Percentiles rank a stretch among this genome's conserved stretches.
Evolutionary conservation across 2,329 filamentous ascomycete species (phyloP).

Genomic region (Clonostachys rhizophaga): DNA sequence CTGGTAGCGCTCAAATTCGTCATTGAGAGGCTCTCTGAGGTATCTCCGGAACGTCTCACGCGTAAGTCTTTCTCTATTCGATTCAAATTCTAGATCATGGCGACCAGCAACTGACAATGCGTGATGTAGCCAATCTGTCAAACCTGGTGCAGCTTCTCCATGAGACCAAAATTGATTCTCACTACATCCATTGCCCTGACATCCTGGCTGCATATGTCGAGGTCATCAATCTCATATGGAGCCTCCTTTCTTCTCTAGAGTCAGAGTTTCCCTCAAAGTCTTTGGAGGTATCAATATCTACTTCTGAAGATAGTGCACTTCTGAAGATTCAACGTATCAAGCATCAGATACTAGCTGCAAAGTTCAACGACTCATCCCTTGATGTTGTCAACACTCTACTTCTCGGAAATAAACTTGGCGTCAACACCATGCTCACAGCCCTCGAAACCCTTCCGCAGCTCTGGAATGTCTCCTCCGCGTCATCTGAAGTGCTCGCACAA

Average conservation of each 20-base stretch:
- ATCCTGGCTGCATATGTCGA: conserved; percentile 40
- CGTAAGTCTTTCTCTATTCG: conserved; percentile 24
- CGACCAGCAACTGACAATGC: no score
- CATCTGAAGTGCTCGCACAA: conserved; percentile 15
- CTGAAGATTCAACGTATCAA: conserved; percentile 30
- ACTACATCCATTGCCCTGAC: conserved; percentile 27
- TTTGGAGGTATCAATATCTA: not conserved
- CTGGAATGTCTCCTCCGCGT: conserved; percentile 17
- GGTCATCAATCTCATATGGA: conserved; percentile 31
- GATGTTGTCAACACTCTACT: conserved; percentile 17
- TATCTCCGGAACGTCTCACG: conserved; percentile 33
- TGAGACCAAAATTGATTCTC: conserved; percentile 9
- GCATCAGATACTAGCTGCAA: conserved; percentile 26
- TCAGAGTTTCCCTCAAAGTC: conserved; percentile 10
- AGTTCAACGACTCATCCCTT: conserved; percentile 11
- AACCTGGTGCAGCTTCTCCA: not conserved
- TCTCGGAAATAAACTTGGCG: conserved; percentile 16
- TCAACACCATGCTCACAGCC: conserved; percentile 27
- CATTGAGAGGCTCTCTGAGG: conserved; percentile 45
- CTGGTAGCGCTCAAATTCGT: conserved; percentile 52
- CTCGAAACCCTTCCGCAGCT: conserved; percentile 23
- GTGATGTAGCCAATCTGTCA: not conserved
- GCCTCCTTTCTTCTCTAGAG: no score
- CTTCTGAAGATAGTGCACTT: conserved; percentile 24
- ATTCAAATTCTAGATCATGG: not conserved